A percentile compares a stretch with the other conserved stretches of the same genome.
These are phyloP conservation scores for Globisporangium paddicum DNA, from an alignment of 352 stramenopile species.

Conservation along the genomic window DNA sequence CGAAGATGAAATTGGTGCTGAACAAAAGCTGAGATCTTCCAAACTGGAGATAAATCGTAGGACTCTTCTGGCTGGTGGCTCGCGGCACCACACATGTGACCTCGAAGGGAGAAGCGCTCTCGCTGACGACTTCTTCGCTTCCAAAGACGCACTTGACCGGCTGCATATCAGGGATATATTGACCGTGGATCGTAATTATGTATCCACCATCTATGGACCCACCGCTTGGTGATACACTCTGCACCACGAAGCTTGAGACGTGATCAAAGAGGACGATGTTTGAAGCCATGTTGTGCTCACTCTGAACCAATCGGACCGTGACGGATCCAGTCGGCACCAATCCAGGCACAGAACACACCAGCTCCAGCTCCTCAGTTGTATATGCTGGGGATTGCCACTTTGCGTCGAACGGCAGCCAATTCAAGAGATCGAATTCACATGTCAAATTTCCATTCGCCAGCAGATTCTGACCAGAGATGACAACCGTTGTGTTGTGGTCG, in stretches of 20 bases:
- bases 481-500: not conserved
- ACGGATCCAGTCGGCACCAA: constrained; percentile 10
- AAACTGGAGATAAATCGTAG: constrained; percentile 12
- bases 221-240: constrained; percentile 2
- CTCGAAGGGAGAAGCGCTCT: constrained; percentile 10
- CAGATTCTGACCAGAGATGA: not conserved
- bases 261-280: constrained; percentile 21
- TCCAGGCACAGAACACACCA: not conserved
- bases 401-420: not conserved
- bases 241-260: constrained; percentile 5
- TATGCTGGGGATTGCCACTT: constrained; percentile 2
- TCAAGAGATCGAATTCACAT: constrained; percentile 10
- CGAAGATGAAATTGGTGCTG: constrained; percentile 9
- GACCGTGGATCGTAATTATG: constrained; percentile 13
- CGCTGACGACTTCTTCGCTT: constrained; percentile 7
- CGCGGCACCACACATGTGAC: constrained; percentile 15
- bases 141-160: constrained; percentile 17
- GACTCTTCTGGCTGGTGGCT: not conserved
- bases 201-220: constrained; percentile 20
- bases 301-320: constrained; percentile 5
- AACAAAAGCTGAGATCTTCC: not conserved
- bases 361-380: not conserved
- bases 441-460: not conserved
- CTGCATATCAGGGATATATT: constrained; percentile 11
- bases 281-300: not conserved